phyloP scores from a whole-genome alignment of 805 yeast species.

The Sugiyamaella floridensis region DNA sequence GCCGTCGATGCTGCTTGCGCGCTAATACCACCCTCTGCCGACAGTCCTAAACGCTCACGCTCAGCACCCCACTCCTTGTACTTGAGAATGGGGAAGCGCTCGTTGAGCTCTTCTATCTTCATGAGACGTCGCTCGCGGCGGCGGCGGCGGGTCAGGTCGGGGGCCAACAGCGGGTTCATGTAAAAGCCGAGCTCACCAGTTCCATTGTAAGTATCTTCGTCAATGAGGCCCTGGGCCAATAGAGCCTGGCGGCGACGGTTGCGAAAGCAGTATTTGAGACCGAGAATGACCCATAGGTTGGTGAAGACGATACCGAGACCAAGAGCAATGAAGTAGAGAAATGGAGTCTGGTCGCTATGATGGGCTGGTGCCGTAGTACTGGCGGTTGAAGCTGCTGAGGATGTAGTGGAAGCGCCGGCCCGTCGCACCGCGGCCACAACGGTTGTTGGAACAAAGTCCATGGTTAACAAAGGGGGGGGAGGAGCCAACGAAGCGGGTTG shows the following conservation, averaged over 20 bases:
- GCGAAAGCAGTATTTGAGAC: constrained; percentile 28
- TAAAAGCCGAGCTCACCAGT: constrained; percentile 9
- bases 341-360: constrained; percentile 20
- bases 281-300: constrained; percentile 31
- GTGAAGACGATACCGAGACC: constrained; percentile 33
- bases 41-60: constrained; percentile 18
- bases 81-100: constrained; percentile 27
- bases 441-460: background rate
- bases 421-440: background rate
- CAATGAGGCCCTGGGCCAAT: constrained; percentile 10
- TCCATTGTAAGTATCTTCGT: constrained; percentile 6
- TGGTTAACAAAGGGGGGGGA: background rate
- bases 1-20: background rate
- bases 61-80: constrained; percentile 27
- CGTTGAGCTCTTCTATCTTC: constrained; percentile 25
- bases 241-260: constrained; percentile 22
- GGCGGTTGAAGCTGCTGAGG: background rate
- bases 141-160: constrained; percentile 15
- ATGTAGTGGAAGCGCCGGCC: background rate
- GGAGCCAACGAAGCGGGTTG: too few relatives aligned
- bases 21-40: constrained; percentile 19
- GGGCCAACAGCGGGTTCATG: constrained; percentile 16
- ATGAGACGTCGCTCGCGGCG: constrained; percentile 23
- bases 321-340: constrained; percentile 32
- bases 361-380: background rate